Evolutionary conservation across 1,284 basidiomycete genomes (phyloP), one percentile per base, ranked within the genome.

Genomic region (Erythrobasidium hasegawianum): DNA sequence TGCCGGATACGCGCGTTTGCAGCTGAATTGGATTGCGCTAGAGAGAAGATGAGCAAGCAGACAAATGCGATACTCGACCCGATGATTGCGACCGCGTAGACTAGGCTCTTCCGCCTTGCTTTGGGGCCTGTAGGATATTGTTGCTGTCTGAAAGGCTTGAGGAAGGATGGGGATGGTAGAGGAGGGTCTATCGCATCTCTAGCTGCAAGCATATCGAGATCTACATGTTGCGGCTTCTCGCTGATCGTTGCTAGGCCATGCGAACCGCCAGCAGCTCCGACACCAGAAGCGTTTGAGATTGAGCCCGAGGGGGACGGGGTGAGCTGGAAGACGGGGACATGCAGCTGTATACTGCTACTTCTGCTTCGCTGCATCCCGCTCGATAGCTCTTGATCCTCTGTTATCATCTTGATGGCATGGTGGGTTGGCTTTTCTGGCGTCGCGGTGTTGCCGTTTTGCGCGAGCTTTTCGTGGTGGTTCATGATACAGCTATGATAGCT

Each of bases 381-480:
- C 20, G 55, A 58, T 16, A 65, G 56, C 49, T 65, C 62, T 45
- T 52, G 18, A 24, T 65, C 62, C 38, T 65, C 62, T 49, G 62
- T 55, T 26, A 65, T 65, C 55, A 65, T 65, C 45, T 65, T 65
- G 14, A 65, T 58, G 33, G 62, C 62, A 29, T 49, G 55, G 47
- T 65, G 62, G 2, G 54, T 27, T 13, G 41, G 18, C 50, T 27
- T 53, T 47, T n/a, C 43, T 24, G 43, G n/a, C 43, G 43, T 47
- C 43, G 43, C 43, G n/a, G 43, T 16, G n/a, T 47, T 5, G 7
- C 43, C 43, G 43, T 47, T 47, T 5, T 7, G n/a, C 4, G n/a
- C 43, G 7, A 16, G 43, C 43, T 47, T 47, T 47, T 47, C 43
- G n/a, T n/a, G 43, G 43, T 47, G 43, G 22, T 24, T 24, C 43